Evolutionary conservation across 1,284 basidiomycete genomes (phyloP), one percentile per base, ranked within the genome.

Genomic region (Cryptococcus deneoformans): DNA sequence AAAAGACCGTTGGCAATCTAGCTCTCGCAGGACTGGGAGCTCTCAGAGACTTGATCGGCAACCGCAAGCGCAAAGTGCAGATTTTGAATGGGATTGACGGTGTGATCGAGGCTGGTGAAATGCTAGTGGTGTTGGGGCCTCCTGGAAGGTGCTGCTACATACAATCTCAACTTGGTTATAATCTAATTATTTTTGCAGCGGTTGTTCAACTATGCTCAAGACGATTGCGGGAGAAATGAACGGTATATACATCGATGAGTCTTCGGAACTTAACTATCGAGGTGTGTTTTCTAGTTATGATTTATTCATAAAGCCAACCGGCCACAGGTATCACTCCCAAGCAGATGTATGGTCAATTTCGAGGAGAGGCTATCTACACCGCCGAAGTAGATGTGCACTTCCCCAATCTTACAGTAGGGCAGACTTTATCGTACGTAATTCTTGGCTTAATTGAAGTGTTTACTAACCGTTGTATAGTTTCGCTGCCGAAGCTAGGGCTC

Each of bases 161-260:
- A 12, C 16, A 3, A 16, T 20, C 40, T n/a, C 20, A 9, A 14
- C 5, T 20, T 43, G 29, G 16, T 37, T 6, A 24, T 16, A 45
- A 20, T 42, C 56, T 56, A 37, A 57, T 37, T 34, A 3, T 45
- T 34, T 45, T 14, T 54, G 65, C 36, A 77, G 77, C 85, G 79
- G 87, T 80, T 91, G 90, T 67, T 67, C 85, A 55, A 77, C 83
- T 0, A 76, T 78, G 47, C 71, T 85, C 63, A 79, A 85, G 69
- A 79, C 82, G 10, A 79, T 85, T 56, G 78, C 82, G 0, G 82
- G 81, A 40, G 80, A 84, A 66, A 82, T 78, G 53, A 79, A 82
- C 59, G 80, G 80, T 8, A 79, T 81, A 62, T 78, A 71, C 56
- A 67, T 80, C 40, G 72, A 75, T 44, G 78, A 80, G 9, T 69